phyloP scores from a whole-genome alignment of 805 yeast genomes.

The Soucietia sequanensis region DNA sequence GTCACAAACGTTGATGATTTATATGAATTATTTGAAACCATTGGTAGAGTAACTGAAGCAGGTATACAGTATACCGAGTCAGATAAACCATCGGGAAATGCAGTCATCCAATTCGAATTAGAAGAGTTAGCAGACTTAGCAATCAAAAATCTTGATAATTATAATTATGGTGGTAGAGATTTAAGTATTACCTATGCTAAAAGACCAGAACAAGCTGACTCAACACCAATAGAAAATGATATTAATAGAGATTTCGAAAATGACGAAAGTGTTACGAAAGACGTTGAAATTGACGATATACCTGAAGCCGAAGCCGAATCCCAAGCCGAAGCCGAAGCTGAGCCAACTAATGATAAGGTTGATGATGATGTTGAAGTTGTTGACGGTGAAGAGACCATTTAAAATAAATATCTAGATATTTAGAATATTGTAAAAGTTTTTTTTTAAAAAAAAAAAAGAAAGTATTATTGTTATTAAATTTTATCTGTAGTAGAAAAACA shows the following conservation, averaged over 20 bases:
- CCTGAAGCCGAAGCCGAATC: slow-evolving; percentile 1
- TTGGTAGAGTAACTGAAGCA: slow-evolving; percentile 73
- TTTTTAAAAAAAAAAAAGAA: too few species aligned
- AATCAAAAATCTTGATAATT: slow-evolving; percentile 70
- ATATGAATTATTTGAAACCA: slow-evolving; percentile 78
- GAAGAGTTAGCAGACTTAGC: slow-evolving; percentile 72
- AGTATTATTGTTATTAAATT: too few species aligned
- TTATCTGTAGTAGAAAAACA: too few species aligned
- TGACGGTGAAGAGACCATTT: slow-evolving; percentile 1
- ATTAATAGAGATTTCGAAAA: background rate
- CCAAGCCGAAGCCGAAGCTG: slow-evolving; percentile 1
- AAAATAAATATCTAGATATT: background rate
- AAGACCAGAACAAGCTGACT: slow-evolving; percentile 11
- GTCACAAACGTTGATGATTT: slow-evolving; percentile 86
- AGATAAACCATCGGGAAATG: slow-evolving; percentile 77
- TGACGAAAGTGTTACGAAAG: background rate
- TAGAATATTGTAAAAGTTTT: background rate
- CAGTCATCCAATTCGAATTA: slow-evolving; percentile 76
- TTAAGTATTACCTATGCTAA: slow-evolving; percentile 68
- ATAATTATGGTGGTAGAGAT: slow-evolving; percentile 81
- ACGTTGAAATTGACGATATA: background rate
- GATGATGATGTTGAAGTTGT: slow-evolving; percentile 2
- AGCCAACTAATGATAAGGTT: too few species aligned
- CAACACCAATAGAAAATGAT: background rate
- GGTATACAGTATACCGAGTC: slow-evolving; percentile 62